Evolutionary conservation across 1,284 basidiomycete species (phyloP).

Genomic region (Lentinula novae-zelandiae): DNA sequence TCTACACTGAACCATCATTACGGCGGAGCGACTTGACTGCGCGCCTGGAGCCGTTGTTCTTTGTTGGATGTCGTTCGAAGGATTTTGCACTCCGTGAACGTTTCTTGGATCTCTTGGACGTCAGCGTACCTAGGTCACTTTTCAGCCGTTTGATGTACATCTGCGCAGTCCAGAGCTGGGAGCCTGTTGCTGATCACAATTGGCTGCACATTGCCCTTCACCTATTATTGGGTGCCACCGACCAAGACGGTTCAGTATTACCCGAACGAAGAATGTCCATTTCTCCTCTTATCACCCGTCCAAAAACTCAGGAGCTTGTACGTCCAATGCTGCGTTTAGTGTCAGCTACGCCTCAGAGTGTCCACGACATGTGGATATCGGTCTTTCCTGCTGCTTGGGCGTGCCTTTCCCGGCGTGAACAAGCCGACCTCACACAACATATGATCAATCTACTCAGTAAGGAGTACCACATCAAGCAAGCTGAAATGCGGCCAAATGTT

Average conservation of each 20-base stretch:
- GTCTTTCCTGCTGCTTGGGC: conserved; percentile 91
- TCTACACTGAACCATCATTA: conserved; percentile 86
- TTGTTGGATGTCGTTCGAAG: conserved; percentile 87
- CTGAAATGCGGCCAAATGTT: conserved; percentile 90
- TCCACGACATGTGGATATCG: conserved; percentile 88
- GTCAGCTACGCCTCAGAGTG: conserved; percentile 75
- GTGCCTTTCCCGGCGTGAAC: conserved; percentile 82
- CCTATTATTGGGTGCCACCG: conserved; percentile 83
- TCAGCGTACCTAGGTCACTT: conserved; percentile 82
- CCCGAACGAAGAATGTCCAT: conserved; percentile 32
- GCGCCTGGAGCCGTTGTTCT: conserved; percentile 90
- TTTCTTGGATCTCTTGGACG: conserved; percentile 91
- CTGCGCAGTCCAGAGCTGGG: conserved; percentile 95
- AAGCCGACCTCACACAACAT: conserved; percentile 86
- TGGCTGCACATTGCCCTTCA: conserved; percentile 95
- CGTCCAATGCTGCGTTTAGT: conserved; percentile 81
- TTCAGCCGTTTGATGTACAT: conserved; percentile 87
- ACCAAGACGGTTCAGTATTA: conserved; percentile 52
- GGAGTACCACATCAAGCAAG: conserved; percentile 90
- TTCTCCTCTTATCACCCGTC: conserved; percentile 38
- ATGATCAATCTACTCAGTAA: conserved; percentile 90
- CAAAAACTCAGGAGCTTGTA: conserved; percentile 59
- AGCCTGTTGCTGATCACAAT: conserved; percentile 87
- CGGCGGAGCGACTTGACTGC: conserved; percentile 93
- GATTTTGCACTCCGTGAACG: conserved; percentile 79